Base-by-base conservation (phyloP, 768 basidiomycete genomes). In the Phylloporus arenicola region DNA sequence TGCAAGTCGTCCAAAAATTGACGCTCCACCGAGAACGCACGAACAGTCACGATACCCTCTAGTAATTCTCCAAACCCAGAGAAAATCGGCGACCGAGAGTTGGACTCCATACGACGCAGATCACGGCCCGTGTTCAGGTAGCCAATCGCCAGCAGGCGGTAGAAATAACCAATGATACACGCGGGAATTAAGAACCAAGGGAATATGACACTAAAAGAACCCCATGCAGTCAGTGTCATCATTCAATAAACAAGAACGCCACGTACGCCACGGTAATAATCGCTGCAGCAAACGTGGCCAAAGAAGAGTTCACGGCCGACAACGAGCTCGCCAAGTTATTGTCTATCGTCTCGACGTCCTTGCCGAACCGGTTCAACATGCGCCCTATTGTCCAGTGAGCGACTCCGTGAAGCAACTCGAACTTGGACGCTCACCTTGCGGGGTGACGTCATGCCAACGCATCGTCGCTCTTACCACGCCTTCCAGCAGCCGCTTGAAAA, bases 1-100 rank as follows among this genome's bases (percentile, higher is more conserved):
- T 89, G 88, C 4, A 94, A 69, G 51, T 77, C 78, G 47, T 87
- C 78, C 57, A 93, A 70, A 75, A 97, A 95, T 5, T 80, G 72
- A 35, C 71, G 70, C 62, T 95, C 92, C 0, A 83, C 86, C 1
- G 87, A 84, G 70, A 95, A 97, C 0, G 93, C 93, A 50, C 93
- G 80, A 37, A 95, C 88, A 6, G 92, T 92, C n/a, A 92, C 88
- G 40, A 94, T 88, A 20, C 92, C 92, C 45, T 92, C 88, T 17
- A 95, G 67, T 10, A 93, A 68, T 60, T 92, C 90, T 12, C 81
- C 80, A 55, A 91, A 92, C 48, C 84, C 86, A 7, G 86, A 85
- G 68, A 86, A 90, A 53, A 91, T 90, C 0, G 91, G 88, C 0
- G 86, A 88, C 12, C 89, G 76, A 1, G 86, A 81, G 58, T 90